A percentile compares a stretch with the other conserved stretches of the same genome.
Evolutionary conservation across 768 basidiomycete genomes (phyloP).

Genomic region (Mycena latifolia): DNA sequence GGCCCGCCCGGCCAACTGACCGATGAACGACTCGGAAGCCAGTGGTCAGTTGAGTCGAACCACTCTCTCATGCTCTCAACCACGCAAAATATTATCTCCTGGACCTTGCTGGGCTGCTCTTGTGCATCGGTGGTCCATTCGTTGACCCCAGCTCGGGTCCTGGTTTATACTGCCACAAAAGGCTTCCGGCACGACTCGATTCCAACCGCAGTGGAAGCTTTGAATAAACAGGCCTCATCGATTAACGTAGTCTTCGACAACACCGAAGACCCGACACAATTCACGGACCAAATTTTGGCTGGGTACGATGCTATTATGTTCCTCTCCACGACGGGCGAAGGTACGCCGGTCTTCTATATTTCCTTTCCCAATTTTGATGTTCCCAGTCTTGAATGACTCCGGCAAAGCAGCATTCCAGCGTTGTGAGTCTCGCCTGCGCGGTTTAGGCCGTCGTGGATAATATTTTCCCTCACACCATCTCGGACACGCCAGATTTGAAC

Average conservation of each 20-base stretch:
- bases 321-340: slow-evolving; percentile 76
- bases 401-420: slow-evolving; percentile 73
- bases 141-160: slow-evolving; percentile 49
- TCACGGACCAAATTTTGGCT: slow-evolving; percentile 66
- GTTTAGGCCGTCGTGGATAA: no score
- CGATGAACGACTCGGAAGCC: no score
- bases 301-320: slow-evolving; percentile 78
- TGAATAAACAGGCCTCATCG: slow-evolving; percentile 58
- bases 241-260: slow-evolving; percentile 70
- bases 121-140: slow-evolving; percentile 5
- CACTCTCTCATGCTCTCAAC: no score
- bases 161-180: slow-evolving; percentile 72
- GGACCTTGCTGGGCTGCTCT: slow-evolving; percentile 15
- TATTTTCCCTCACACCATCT: no score
- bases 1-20: no score
- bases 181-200: slow-evolving; percentile 83
- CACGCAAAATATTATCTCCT: neutral
- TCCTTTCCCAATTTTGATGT: neutral
- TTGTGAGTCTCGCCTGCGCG: no score
- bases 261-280: slow-evolving; percentile 70
- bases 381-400: slow-evolving; percentile 67
- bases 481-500: no score
- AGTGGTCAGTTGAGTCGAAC: no score
- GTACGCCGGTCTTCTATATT: slow-evolving; percentile 48
- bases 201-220: slow-evolving; percentile 71